These are phyloP conservation scores for Fusarium beomiforme DNA, from an alignment of 2,329 filamentous ascomycete genomes.

Conservation along the genomic window DNA sequence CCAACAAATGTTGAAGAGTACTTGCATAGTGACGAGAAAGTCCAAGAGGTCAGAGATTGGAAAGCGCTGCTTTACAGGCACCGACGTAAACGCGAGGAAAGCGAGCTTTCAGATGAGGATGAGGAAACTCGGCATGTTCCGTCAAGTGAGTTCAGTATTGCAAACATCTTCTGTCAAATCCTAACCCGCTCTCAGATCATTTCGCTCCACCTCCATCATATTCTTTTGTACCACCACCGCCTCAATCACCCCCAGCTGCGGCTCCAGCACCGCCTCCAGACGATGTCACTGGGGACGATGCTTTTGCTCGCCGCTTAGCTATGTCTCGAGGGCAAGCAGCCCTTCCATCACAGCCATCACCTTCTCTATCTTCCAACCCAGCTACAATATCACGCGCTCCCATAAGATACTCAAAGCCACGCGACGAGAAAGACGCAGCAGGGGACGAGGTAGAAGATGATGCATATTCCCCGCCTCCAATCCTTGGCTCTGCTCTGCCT, in stretches of 20 bases:
- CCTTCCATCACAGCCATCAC: constrained; percentile 46
- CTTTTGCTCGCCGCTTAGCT: constrained; percentile 70
- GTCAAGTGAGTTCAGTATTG: constrained; percentile 47
- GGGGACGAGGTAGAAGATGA: constrained; percentile 55
- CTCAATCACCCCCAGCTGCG: constrained; percentile 58
- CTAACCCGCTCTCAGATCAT: constrained; percentile 55
- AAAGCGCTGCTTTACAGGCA: constrained; percentile 83
- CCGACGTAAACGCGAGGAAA: constrained; percentile 57
- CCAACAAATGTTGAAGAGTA: constrained; percentile 90
- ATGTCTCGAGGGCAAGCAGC: constrained; percentile 58
- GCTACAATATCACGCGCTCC: constrained; percentile 80
- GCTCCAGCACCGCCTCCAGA: constrained; percentile 60
- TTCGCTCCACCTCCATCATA: constrained; percentile 69
- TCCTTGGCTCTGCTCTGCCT: constrained; percentile 57
- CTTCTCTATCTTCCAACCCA: constrained; percentile 54
- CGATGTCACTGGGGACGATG: constrained; percentile 75
- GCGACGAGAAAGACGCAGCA: constrained; percentile 45
- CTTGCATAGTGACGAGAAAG: constrained; percentile 82
- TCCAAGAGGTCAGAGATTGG: constrained; percentile 85
- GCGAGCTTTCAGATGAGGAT: constrained; percentile 52
- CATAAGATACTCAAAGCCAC: constrained; percentile 70
- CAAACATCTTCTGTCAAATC: constrained; percentile 1
- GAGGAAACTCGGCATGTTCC: constrained; percentile 44
- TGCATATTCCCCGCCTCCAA: constrained; percentile 56
- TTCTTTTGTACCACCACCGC: constrained; percentile 66